These are phyloP conservation scores for Plasmodium yoelii DNA, from an alignment of 169 alveolate genomes.

Conservation along the genomic window DNA sequence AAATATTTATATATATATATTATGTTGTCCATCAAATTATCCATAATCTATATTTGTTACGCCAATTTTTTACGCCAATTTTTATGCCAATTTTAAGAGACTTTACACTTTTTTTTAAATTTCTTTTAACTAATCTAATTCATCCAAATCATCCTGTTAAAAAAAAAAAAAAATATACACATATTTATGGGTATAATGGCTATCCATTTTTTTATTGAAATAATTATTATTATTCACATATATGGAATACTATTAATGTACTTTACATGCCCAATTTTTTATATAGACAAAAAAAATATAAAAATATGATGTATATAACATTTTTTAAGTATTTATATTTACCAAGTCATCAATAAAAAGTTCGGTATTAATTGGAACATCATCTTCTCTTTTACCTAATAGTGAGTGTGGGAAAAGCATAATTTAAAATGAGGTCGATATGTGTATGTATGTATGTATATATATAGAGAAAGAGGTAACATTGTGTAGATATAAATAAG, in stretches of 20 bases:
- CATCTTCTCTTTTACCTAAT: conserved; percentile 72
- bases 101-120: neutral
- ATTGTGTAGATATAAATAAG: neutral
- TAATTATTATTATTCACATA: neutral
- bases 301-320: too few species aligned
- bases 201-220: neutral
- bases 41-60: too few species aligned
- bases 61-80: too few species aligned
- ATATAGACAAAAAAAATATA: too few species aligned
- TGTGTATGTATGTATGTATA: neutral
- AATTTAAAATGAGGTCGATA: neutral
- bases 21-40: too few species aligned
- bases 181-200: neutral
- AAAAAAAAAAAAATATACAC: conserved; percentile 14
- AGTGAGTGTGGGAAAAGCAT: neutral
- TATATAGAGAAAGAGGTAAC: neutral
- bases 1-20: too few species aligned
- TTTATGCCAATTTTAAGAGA: too few species aligned
- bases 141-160: conserved; percentile 62
- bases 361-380: conserved; percentile 69
- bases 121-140: conserved; percentile 22
- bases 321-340: neutral
- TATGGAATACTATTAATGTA: too few species aligned
- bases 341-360: conserved; percentile 69
- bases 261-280: too few species aligned